Evolutionary conservation across 805 yeast species (phyloP).

Genomic region (Starmerella potacharoeniae): DNA sequence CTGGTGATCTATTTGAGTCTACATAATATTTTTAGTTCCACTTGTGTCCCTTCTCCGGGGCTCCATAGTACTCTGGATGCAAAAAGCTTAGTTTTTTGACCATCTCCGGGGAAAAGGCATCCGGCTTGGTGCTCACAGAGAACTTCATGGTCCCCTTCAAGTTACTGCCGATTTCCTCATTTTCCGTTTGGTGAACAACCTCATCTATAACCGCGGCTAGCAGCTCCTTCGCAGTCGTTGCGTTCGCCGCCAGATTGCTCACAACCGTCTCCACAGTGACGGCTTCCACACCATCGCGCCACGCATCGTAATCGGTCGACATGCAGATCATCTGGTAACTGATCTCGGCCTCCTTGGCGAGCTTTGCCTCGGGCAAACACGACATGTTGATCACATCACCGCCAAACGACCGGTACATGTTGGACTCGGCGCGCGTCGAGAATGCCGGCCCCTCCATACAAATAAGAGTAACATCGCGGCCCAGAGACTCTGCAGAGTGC

Average conservation of each 20-base stretch:
- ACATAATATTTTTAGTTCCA: neutral
- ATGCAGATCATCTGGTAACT: slow-evolving; percentile 96
- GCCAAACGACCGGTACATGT: slow-evolving; percentile 74
- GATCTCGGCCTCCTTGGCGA: slow-evolving; percentile 95
- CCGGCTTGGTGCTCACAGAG: slow-evolving; percentile 66
- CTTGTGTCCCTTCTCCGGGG: neutral
- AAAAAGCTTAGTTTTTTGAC: slow-evolving; percentile 72
- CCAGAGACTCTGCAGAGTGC: slow-evolving; percentile 51
- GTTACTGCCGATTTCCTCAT: slow-evolving; percentile 56
- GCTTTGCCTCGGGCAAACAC: slow-evolving; percentile 90
- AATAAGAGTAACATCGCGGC: slow-evolving; percentile 60
- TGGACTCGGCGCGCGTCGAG: slow-evolving; percentile 92
- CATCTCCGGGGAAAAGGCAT: slow-evolving; percentile 60
- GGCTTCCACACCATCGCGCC: slow-evolving; percentile 92
- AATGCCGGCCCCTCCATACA: slow-evolving; percentile 99
- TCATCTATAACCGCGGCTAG: slow-evolving; percentile 59
- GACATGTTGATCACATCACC: slow-evolving; percentile 96
- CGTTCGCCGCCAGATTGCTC: slow-evolving; percentile 77
- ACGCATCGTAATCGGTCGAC: slow-evolving; percentile 98
- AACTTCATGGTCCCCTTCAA: slow-evolving; percentile 67
- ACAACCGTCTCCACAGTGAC: slow-evolving; percentile 97
- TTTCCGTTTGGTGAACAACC: slow-evolving; percentile 48
- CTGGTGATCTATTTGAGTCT: too few relatives aligned
- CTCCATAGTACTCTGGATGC: slow-evolving; percentile 52
- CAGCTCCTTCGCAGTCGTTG: slow-evolving; percentile 69